Base-by-base conservation (phyloP, 1,139 yeast genomes). In the Eremothecium gossypii region DNA sequence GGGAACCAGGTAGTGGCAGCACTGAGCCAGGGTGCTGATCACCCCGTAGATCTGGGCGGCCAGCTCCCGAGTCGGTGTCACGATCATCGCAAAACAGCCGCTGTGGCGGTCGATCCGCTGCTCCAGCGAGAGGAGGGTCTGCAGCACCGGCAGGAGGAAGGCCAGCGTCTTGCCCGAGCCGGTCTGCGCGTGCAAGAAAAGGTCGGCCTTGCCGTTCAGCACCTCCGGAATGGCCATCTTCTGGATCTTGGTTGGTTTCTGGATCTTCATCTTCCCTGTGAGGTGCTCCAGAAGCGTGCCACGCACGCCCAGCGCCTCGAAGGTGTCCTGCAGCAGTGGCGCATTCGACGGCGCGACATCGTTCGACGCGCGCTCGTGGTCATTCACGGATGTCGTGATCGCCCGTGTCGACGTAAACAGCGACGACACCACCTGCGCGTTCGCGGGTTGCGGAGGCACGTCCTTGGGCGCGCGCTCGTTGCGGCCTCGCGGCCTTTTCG, bases 151-250 rank as follows among this genome's bases (percentile, higher is more conserved):
- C 38, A 91, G 67, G 10, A 82, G 68, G 60, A 85, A 91, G 0
- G 97, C 79, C 46, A 89, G 65, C 0, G 97, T 87, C 60, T 89
- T 89, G 62, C 97, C 97, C 0, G 96, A 85, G 41, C 97, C 97
- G 0, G 97, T 89, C 63, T 87, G 96, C 0, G 97, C 95, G 57
- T 85, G 93, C 40, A 87, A 83, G 52, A 89, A 83, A 45, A 86
- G 66, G 63, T 89, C 96, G 12, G 47, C 39, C 12, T 40, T 34
- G 11, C 43, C 38, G 9, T 49, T 43, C 2, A 79, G 54, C 45
- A 91, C 64, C 39, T 73, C 71, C 2, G 97, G 96, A n/a, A 89
- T 68, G 0, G 84, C 93, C 7, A 80, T 67, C 50, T 85, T 73
- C 64, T 91, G 98, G 49, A 91, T 86, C 52, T 77, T 77, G 0